Evolutionary conservation across 768 basidiomycete genomes (phyloP).

Genomic region (Phlegmacium glaucopus): DNA sequence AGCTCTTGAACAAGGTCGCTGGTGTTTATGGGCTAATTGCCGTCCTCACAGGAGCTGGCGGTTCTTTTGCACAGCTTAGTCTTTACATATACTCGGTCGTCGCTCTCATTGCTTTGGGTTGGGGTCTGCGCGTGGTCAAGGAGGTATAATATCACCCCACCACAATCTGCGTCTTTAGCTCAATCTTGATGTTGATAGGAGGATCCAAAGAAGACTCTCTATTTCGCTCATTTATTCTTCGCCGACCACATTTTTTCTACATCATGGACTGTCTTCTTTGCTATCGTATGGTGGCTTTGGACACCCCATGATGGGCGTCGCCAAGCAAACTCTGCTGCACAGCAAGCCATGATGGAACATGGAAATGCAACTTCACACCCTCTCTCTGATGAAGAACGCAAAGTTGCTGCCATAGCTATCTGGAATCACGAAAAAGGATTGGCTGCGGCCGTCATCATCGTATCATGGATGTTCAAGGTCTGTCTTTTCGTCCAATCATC

Average conservation of each 20-base stretch:
- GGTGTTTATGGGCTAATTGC: constrained; percentile 96
- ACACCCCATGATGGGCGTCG: constrained; percentile 88
- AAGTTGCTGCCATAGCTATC: constrained; percentile 69
- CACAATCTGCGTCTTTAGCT: not conserved
- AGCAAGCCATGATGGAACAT: constrained; percentile 75
- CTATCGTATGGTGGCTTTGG: constrained; percentile 86
- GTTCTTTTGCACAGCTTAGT: constrained; percentile 88
- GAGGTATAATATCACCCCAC: constrained; percentile 56
- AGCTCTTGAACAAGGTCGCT: constrained; percentile 96
- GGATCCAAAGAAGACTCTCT: constrained; percentile 77
- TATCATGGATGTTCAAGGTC: constrained; percentile 91
- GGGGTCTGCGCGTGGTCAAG: constrained; percentile 86
- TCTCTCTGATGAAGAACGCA: constrained; percentile 65
- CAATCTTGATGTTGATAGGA: constrained; percentile 53
- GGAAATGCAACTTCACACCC: constrained; percentile 47
- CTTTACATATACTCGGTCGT: constrained; percentile 91
- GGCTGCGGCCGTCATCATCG: constrained; percentile 69
- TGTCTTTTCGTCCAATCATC: constrained; percentile 17
- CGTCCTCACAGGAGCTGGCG: constrained; percentile 84
- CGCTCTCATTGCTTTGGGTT: constrained; percentile 74
- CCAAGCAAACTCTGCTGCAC: constrained; percentile 81
- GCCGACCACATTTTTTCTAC: constrained; percentile 91
- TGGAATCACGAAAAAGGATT: constrained; percentile 90
- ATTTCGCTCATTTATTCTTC: constrained; percentile 90
- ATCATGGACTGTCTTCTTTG: constrained; percentile 90